Base-by-base conservation (phyloP, 208 protist genomes). In the Crithidia acanthocephali region DNA sequence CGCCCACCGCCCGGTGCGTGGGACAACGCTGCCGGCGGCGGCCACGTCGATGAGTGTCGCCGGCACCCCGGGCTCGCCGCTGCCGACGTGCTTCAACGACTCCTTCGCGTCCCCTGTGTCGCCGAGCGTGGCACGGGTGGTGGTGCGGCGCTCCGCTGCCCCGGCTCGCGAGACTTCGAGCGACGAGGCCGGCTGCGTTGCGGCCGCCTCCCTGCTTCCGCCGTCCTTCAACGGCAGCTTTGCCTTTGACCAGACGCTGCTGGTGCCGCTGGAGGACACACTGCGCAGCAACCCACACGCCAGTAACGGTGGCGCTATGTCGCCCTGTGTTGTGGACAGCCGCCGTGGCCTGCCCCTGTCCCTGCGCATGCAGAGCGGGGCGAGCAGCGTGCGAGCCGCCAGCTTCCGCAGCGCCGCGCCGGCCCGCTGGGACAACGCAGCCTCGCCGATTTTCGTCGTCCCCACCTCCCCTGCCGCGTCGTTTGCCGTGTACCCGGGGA, bases 181-280 rank as follows among this genome's bases (percentile, higher is more conserved):
- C 27, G 28, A 51, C 64, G 9, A 50, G 1, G 13, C n/a, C 9
- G 35, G 28, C 6, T 0, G 32, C 35, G n/a, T 51, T 59, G 32
- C 44, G 44, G 28, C 56, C 23, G 33, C 74, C 47, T 64, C 50
- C 51, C 13, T 35, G 15, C 62, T 73, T 40, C 33, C 64, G 8
- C 40, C 57, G 44, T 53, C 23, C 30, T 78, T 78, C 51, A 58
- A 55, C 64, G 45, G 57, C 42, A 81, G 68, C 65, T 68, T 79
- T 37, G 32, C 25, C 61, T 78, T 82, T 51, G 64, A 82, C 28
- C 76, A 82, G 72, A 82, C 80, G 16, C 45, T 85, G 68, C 72
- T 85, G 18, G 67, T 83, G 44, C 68, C 68, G 48, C 45, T 73
- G 27, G 61, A 64, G 23, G 74, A 60, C 69, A 61, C 63, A 8